Evolutionary conservation across 2,329 filamentous ascomycete genomes (phyloP).

Genomic region (Celoporthe dispersa): DNA sequence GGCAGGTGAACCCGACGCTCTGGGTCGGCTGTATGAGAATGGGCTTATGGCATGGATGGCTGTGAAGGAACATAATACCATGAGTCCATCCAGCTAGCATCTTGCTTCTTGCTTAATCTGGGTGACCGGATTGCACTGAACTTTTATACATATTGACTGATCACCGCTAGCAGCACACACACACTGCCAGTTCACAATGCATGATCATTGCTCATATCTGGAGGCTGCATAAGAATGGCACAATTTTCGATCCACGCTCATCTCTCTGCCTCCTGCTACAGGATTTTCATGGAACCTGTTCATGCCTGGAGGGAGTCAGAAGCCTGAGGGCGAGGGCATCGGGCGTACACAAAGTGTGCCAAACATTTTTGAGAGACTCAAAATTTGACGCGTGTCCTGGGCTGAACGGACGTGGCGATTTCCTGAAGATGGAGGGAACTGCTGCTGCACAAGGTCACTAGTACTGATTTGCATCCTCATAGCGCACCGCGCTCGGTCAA

Average conservation of each 20-base stretch:
- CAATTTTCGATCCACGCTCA: not conserved
- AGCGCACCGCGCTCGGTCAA: not conserved
- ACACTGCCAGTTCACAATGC: not conserved
- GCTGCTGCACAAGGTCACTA: not conserved
- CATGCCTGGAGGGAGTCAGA: not conserved
- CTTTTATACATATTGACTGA: not conserved
- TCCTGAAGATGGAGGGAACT: not conserved
- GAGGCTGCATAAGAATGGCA: not conserved
- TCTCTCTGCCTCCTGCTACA: not conserved
- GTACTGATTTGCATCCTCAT: not conserved
- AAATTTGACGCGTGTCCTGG: not conserved
- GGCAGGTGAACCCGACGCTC: slow-evolving; percentile 3
- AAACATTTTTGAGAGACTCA: not conserved
- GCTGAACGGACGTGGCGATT: not conserved
- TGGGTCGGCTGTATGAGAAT: not conserved
- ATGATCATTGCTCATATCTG: not conserved
- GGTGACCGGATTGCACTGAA: not conserved
- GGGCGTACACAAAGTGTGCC: not conserved
- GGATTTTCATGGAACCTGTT: not conserved
- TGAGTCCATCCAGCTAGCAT: not conserved
- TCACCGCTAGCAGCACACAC: not conserved
- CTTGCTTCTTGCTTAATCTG: not conserved
- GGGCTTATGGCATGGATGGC: slow-evolving; percentile 8
- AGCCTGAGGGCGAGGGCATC: not conserved
- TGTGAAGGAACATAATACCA: not conserved